Evolutionary conservation across 2,329 filamentous ascomycete genomes (phyloP).

Genomic region (Microcyclospora tardicrescens): DNA sequence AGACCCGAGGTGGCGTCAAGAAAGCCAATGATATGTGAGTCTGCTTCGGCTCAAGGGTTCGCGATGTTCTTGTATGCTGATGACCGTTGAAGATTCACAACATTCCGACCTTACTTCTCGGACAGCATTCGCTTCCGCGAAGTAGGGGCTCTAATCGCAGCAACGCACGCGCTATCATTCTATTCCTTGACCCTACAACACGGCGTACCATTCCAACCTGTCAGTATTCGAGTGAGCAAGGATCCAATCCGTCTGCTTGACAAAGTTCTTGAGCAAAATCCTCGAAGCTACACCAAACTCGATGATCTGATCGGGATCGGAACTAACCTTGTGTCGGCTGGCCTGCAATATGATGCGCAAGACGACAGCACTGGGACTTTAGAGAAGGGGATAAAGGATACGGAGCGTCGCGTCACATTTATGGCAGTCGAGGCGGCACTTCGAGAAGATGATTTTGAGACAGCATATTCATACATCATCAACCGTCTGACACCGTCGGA

Average conservation of each 20-base stretch:
- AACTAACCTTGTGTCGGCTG: constrained; percentile 49
- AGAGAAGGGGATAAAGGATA: constrained; percentile 18
- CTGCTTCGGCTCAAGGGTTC: neutral
- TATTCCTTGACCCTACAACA: constrained; percentile 69
- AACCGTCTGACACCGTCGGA: constrained; percentile 44
- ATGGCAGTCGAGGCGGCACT: constrained; percentile 73
- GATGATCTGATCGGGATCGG: constrained; percentile 61
- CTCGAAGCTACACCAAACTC: constrained; percentile 58
- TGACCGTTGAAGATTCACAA: constrained; percentile 39
- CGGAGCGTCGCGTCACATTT: constrained; percentile 56
- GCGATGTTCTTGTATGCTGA: constrained; percentile 8
- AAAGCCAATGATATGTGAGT: constrained; percentile 63
- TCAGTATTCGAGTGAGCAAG: constrained; percentile 61
- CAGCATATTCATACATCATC: constrained; percentile 71
- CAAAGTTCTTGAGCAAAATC: constrained; percentile 65
- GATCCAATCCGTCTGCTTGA: constrained; percentile 62
- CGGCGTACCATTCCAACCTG: constrained; percentile 66
- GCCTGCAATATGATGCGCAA: constrained; percentile 10
- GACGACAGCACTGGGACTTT: constrained; percentile 1
- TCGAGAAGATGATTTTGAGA: constrained; percentile 69
- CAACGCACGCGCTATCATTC: constrained; percentile 61
- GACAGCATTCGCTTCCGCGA: constrained; percentile 41
- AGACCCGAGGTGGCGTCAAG: constrained; percentile 61
- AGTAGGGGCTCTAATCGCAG: constrained; percentile 52
- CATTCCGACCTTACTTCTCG: constrained; percentile 48